phyloP scores from a whole-genome alignment of 2,329 filamentous ascomycete species.

The Ceratocystis ficicola region DNA sequence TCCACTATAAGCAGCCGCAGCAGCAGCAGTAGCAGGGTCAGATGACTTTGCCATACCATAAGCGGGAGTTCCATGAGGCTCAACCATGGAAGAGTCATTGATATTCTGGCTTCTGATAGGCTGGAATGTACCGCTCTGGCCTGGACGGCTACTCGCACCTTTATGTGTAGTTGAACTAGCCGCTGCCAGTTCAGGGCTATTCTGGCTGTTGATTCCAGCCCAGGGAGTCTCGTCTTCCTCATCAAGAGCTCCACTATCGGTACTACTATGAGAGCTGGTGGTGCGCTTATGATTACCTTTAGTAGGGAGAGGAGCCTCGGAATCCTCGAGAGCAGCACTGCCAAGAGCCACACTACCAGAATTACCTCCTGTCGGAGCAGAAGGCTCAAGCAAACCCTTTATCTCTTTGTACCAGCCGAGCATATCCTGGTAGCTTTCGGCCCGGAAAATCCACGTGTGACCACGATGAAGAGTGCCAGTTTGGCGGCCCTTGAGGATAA shows the following conservation, averaged over 20 bases:
- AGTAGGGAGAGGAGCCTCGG: background rate
- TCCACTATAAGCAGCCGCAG: background rate
- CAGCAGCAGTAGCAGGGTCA: background rate
- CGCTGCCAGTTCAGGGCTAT: background rate
- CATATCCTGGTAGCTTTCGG: constrained; percentile 80
- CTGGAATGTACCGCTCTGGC: constrained; percentile 4
- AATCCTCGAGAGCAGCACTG: background rate
- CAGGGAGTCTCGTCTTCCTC: constrained; percentile 44
- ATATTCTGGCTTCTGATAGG: background rate
- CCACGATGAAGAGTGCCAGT: constrained; percentile 82
- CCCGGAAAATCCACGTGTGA: constrained; percentile 60
- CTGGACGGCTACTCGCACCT: background rate
- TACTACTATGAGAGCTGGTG: constrained; percentile 40
- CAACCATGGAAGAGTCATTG: background rate
- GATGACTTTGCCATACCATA: background rate
- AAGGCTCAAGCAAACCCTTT: constrained; percentile 62
- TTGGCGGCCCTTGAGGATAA: constrained; percentile 92
- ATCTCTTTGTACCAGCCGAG: constrained; percentile 94
- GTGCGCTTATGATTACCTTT: background rate
- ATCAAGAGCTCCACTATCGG: constrained; percentile 65
- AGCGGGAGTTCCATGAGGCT: background rate
- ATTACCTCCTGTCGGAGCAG: background rate
- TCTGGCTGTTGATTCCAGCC: constrained; percentile 8
- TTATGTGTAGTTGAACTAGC: background rate
- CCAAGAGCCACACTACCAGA: background rate